Conservation (phyloP, 768 basidiomycete genomes). For the Harrya chromipes region DNA sequence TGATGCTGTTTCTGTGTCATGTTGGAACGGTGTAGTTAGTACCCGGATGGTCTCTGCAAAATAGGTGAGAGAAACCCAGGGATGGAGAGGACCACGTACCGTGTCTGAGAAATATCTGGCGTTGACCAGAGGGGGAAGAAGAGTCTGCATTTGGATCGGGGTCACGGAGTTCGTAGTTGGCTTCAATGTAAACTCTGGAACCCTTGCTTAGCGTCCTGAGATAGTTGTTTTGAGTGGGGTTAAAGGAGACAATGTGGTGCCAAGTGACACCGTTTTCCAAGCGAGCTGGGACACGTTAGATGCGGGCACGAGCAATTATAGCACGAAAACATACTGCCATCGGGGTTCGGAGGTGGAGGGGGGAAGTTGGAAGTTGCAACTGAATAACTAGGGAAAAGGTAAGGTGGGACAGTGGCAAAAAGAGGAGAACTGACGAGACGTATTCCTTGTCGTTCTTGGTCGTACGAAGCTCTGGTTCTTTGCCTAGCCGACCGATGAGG, state of each 20-base stretch:
- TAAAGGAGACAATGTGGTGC: slow-evolving; percentile 77
- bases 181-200: slow-evolving; percentile 76
- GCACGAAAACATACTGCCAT: slow-evolving; percentile 51
- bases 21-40: slow-evolving; percentile 34
- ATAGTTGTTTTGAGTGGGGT: slow-evolving; percentile 55
- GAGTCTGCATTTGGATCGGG: slow-evolving; percentile 66
- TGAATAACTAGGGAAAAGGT: slow-evolving; percentile 51
- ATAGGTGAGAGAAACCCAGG: slow-evolving; percentile 4
- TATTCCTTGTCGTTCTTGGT: slow-evolving; percentile 80
- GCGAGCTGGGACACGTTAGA: slow-evolving; percentile 43
- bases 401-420: background rate
- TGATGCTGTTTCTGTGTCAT: slow-evolving; percentile 17
- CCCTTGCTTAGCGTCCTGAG: slow-evolving; percentile 68
- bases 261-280: slow-evolving; percentile 56
- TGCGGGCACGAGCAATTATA: background rate
- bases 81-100: slow-evolving; percentile 41
- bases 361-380: slow-evolving; percentile 70
- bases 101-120: slow-evolving; percentile 80
- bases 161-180: slow-evolving; percentile 72
- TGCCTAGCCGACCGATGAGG: slow-evolving; percentile 71
- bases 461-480: slow-evolving; percentile 63
- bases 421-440: slow-evolving; percentile 50
- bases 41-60: slow-evolving; percentile 54
- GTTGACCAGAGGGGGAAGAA: slow-evolving; percentile 64
- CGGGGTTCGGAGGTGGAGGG: slow-evolving; percentile 53